Evolutionary conservation across 2,329 filamentous ascomycete species (phyloP).

Genomic region (Penicillium thymicola): DNA sequence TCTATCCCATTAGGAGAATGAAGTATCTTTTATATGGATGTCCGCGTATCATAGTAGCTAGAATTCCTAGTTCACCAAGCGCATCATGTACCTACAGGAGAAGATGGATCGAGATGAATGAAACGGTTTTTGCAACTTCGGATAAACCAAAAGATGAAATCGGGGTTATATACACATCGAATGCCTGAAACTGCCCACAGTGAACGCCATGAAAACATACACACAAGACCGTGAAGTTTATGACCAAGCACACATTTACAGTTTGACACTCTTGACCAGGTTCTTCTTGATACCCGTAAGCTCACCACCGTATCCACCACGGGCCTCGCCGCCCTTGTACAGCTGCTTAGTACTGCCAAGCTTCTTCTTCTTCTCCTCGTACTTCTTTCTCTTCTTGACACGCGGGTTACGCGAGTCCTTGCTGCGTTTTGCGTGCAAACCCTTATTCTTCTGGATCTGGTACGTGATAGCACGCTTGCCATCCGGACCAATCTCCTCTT

Average conservation of each 20-base stretch:
- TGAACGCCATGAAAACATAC: slow-evolving; percentile 21
- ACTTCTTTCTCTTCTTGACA: slow-evolving; percentile 98
- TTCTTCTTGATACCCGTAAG: slow-evolving; percentile 92
- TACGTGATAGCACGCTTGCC: slow-evolving; percentile 93
- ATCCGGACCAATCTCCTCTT: slow-evolving; percentile 70
- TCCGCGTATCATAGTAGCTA: neutral
- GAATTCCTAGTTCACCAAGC: neutral
- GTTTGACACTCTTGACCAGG: slow-evolving; percentile 87
- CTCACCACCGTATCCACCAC: slow-evolving; percentile 86
- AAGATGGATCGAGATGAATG: neutral
- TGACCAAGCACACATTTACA: slow-evolving; percentile 51
- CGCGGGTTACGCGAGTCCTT: slow-evolving; percentile 94
- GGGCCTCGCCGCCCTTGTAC: slow-evolving; percentile 81
- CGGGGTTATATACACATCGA: slow-evolving; percentile 25
- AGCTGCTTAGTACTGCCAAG: slow-evolving; percentile 78
- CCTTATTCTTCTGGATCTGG: slow-evolving; percentile 96
- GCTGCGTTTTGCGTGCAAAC: slow-evolving; percentile 79
- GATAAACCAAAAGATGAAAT: slow-evolving; percentile 15
- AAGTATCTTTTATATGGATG: no score
- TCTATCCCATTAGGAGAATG: slow-evolving; percentile 11
- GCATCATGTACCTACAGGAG: neutral
- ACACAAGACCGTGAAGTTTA: slow-evolving; percentile 18
- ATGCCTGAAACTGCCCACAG: slow-evolving; percentile 23
- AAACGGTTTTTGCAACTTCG: slow-evolving; percentile 3
- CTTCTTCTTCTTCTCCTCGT: slow-evolving; percentile 96